Evolutionary conservation across 768 basidiomycete species (phyloP).

Genomic region (Boletus subcaerulescens): DNA sequence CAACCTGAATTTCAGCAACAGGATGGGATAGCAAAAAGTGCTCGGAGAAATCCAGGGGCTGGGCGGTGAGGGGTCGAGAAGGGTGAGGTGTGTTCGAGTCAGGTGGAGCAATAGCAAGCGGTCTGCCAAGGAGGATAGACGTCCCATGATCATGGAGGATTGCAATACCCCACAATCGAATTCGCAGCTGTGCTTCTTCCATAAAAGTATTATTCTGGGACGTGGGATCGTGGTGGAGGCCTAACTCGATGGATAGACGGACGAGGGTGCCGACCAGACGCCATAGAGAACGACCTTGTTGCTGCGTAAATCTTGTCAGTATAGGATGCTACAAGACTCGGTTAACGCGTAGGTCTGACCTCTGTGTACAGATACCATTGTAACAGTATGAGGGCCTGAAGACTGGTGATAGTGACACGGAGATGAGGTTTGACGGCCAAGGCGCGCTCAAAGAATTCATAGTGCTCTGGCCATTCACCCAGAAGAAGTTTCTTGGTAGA

Average conservation of each 20-base stretch:
- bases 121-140: constrained; percentile 79
- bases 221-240: constrained; percentile 82
- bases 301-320: constrained; percentile 39
- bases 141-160: constrained; percentile 87
- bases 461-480: constrained; percentile 70
- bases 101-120: constrained; percentile 77
- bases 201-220: constrained; percentile 60
- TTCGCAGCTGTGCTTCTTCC: constrained; percentile 73
- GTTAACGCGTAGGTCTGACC: constrained; percentile 39
- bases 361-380: constrained; percentile 92
- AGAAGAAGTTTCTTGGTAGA: constrained; percentile 59
- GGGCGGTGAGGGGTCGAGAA: constrained; percentile 36
- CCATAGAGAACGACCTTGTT: constrained; percentile 88
- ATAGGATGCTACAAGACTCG: constrained; percentile 2
- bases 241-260: constrained; percentile 77
- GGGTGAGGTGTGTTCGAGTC: constrained; percentile 82
- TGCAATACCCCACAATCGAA: constrained; percentile 82
- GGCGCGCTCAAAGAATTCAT: constrained; percentile 82
- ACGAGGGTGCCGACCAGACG: constrained; percentile 84
- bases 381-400: constrained; percentile 79
- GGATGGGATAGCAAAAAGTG: constrained; percentile 77
- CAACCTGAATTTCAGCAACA: constrained; percentile 81
- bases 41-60: constrained; percentile 57
- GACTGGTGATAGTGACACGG: constrained; percentile 74
- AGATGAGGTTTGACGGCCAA: constrained; percentile 77